Conservation (phyloP, 352 stramenopile species). For the Aphanomyces invadans region DNA sequence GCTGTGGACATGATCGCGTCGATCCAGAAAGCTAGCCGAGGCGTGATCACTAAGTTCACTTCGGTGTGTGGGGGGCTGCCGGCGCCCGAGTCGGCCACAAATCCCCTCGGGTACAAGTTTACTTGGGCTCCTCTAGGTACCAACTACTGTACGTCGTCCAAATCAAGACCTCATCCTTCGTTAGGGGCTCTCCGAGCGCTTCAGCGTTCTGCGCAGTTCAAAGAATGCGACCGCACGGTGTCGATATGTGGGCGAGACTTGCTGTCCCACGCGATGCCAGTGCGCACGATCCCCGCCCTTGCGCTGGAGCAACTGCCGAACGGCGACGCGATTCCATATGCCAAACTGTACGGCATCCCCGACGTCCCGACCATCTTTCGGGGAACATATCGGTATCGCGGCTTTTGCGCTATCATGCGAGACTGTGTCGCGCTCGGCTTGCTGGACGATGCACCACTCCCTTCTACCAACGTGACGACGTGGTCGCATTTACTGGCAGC, state of each 20-base stretch:
- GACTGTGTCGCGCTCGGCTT: slow-evolving; percentile 64
- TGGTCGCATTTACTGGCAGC: slow-evolving; percentile 46
- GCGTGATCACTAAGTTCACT: slow-evolving; percentile 60
- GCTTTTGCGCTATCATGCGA: slow-evolving; percentile 63
- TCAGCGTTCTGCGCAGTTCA: slow-evolving; percentile 49
- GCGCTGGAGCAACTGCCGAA: slow-evolving; percentile 84
- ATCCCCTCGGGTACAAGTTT: slow-evolving; percentile 90
- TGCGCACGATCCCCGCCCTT: slow-evolving; percentile 46
- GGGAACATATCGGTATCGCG: slow-evolving; percentile 77
- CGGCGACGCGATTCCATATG: slow-evolving; percentile 72
- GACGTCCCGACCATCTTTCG: slow-evolving; percentile 61
- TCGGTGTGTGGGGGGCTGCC: slow-evolving; percentile 84
- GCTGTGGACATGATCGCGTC: slow-evolving; percentile 85
- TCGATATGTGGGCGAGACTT: slow-evolving; percentile 49
- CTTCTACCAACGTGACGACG: slow-evolving; percentile 9
- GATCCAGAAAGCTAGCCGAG: slow-evolving; percentile 45
- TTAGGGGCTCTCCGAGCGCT: slow-evolving; percentile 30
- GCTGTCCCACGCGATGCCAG: slow-evolving; percentile 34
- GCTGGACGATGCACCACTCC: slow-evolving; percentile 34
- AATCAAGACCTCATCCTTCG: slow-evolving; percentile 27
- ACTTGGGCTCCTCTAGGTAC: slow-evolving; percentile 84
- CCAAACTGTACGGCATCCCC: slow-evolving; percentile 70
- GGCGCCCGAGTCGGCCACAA: slow-evolving; percentile 78
- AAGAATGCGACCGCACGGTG: slow-evolving; percentile 41
- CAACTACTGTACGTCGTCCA: slow-evolving; percentile 38